phyloP scores from a whole-genome alignment of 225 moss, liverwort and hornwort genomes.

The Antitrichia curtipendula region DNA sequence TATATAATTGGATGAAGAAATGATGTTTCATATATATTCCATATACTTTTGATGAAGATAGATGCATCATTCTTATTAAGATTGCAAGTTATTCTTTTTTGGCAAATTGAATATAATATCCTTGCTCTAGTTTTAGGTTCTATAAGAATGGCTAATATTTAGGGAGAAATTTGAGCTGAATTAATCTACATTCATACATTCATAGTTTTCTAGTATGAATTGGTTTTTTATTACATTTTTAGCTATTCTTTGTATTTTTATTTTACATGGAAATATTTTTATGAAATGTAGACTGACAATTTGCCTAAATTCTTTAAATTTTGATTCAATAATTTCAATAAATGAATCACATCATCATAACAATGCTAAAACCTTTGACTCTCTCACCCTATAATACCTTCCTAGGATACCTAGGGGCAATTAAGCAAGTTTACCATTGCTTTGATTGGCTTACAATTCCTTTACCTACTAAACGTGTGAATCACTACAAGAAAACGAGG shows the following conservation, averaged over 20 bases:
- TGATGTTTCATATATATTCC: not conserved
- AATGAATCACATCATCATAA: not conserved
- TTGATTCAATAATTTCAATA: not conserved
- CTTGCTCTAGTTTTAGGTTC: fast-evolving
- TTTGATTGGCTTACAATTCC: not conserved
- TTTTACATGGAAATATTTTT: not conserved
- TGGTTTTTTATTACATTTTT: not conserved
- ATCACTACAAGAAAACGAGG: too few species aligned
- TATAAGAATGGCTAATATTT: fast-evolving
- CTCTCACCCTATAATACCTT: not conserved
- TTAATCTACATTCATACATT: not conserved
- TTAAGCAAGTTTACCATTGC: not conserved
- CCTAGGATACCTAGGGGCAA: fast-evolving
- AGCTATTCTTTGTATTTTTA: not conserved
- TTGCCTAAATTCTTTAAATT: not conserved
- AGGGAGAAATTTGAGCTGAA: not conserved
- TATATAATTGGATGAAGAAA: not conserved
- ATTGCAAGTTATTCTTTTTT: not conserved
- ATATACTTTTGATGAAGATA: not conserved
- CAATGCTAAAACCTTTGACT: fast-evolving
- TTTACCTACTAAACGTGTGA: too few species aligned
- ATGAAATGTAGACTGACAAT: not conserved
- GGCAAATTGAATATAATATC: not conserved
- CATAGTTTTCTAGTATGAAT: not conserved
- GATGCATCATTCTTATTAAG: not conserved